phyloP scores from a whole-genome alignment of 371 early-diverging fungal genomes.

The Actinomortierella wolfii region DNA sequence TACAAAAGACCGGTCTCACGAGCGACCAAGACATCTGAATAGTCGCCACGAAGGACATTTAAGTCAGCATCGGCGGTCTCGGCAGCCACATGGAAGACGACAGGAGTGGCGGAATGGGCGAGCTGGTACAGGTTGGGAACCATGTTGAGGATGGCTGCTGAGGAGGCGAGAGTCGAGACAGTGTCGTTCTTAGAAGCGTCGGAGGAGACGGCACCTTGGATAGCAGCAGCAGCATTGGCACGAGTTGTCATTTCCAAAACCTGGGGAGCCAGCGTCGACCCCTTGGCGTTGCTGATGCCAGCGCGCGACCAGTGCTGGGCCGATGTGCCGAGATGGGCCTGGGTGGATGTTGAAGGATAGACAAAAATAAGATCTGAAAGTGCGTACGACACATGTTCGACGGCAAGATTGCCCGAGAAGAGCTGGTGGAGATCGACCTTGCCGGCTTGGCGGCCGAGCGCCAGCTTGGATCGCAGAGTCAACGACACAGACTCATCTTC shows the following conservation, averaged over 20 bases:
- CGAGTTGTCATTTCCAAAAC: slow-evolving; percentile 76
- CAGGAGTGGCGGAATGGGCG: slow-evolving; percentile 61
- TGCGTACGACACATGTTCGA: slow-evolving; percentile 75
- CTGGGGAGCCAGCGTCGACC: slow-evolving; percentile 61
- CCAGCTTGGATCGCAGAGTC: slow-evolving; percentile 40
- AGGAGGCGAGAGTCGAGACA: slow-evolving; percentile 71
- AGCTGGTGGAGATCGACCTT: slow-evolving; percentile 29
- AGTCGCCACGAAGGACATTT: slow-evolving; percentile 59
- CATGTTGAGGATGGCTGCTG: slow-evolving; percentile 80
- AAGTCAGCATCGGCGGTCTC: slow-evolving; percentile 66
- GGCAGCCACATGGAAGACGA: slow-evolving; percentile 84
- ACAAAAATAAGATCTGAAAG: slow-evolving; percentile 82
- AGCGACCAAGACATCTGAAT: slow-evolving; percentile 68
- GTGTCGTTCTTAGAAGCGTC: slow-evolving; percentile 39
- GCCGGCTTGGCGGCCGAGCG: slow-evolving; percentile 29
- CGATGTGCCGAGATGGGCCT: slow-evolving; percentile 62
- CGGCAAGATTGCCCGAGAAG: slow-evolving; percentile 69
- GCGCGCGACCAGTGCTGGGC: slow-evolving; percentile 64
- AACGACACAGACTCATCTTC: slow-evolving; percentile 47
- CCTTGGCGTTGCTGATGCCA: slow-evolving; percentile 64
- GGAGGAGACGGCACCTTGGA: slow-evolving; percentile 74
- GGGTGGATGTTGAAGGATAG: slow-evolving; percentile 68
- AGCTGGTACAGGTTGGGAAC: slow-evolving; percentile 80
- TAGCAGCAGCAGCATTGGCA: slow-evolving; percentile 79
- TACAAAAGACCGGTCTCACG: slow-evolving; percentile 70